Base-by-base conservation (phyloP, 768 basidiomycete genomes). In the Ramaria sp. region DNA sequence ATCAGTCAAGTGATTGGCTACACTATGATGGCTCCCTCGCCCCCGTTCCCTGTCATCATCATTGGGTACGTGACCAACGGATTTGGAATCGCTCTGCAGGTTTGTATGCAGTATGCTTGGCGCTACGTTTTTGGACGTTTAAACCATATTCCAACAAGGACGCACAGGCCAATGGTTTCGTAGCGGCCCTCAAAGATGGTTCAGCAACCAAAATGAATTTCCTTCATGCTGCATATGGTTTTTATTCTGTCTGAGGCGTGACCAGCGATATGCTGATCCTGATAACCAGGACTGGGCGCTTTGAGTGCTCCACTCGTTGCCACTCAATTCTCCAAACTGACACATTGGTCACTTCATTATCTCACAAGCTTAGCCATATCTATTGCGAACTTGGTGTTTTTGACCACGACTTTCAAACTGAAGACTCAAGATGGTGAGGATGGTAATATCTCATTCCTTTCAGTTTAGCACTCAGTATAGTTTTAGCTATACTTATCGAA, bases 311-410 rank as follows among this genome's bases (percentile, higher is more conserved):
- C 92, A 3, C 74, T 94, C 16, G 78, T 84, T 0, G 77, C 90
- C 0, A 94, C 92, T 0, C 85, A 90, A 56, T 93, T 94, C 59
- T 72, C 86, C 0, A 77, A 79, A 52, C 61, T 78, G 22, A 65
- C 59, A 0, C 74, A 69, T 32, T 92, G 89, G 90, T 85, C 82
- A 0, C 83, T 85, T 64, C 85, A 91, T 64, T 93, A 82, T 62
- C 72, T 91, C 8, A 70, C 70, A 0, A 88, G 87, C 0, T 66
- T 91, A 0, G 83, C 78, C 0, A 59, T 93, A n/a, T 79, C 85
- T 0, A 53, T 79, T 15, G 58, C 70, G 39, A 89, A 86, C 59
- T 71, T 75, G 0, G 37, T 75, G 12, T 50, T 80, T 3, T 66
- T 92, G 4, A 58, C 74, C 2, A 54, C 61, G 2, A 77, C 86